phyloP scores from a whole-genome alignment of 768 basidiomycete genomes.

The Mycena olivaceomarginata region DNA sequence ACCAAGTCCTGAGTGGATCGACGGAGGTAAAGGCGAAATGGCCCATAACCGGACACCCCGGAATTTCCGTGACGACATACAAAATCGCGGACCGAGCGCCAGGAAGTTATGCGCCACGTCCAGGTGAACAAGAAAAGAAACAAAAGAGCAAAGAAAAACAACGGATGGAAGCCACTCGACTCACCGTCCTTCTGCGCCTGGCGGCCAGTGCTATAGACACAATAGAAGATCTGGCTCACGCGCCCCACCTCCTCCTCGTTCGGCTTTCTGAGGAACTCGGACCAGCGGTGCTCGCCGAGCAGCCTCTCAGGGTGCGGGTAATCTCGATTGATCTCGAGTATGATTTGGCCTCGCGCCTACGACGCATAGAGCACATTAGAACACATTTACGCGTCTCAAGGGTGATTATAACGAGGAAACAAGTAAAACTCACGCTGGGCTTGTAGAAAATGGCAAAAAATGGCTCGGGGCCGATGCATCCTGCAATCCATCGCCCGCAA shows the following conservation, averaged over 20 bases:
- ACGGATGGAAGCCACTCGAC: conserved; percentile 34
- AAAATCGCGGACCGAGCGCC: too few relatives aligned
- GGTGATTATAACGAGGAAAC: neutral
- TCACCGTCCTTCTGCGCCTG: conserved; percentile 70
- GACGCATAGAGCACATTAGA: neutral
- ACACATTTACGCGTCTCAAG: neutral
- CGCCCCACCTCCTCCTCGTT: conserved; percentile 58
- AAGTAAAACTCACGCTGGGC: conserved; percentile 57
- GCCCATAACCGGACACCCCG: too few relatives aligned
- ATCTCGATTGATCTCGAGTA: conserved; percentile 66
- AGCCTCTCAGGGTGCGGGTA: conserved; percentile 59
- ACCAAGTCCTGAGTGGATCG: too few relatives aligned
- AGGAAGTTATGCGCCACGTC: too few relatives aligned
- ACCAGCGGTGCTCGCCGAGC: conserved; percentile 73
- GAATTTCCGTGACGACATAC: too few relatives aligned
- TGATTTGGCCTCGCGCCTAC: conserved; percentile 69
- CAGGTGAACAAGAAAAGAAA: neutral
- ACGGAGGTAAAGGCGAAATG: too few relatives aligned
- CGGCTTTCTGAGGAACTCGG: conserved; percentile 64
- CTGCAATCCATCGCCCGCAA: conserved; percentile 70
- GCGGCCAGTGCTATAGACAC: conserved; percentile 62
- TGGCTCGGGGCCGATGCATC: conserved; percentile 59
- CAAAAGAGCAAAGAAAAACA: neutral
- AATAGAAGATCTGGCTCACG: conserved; percentile 65
- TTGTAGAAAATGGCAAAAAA: conserved; percentile 68